A percentile compares a stretch with the other conserved stretches of the same genome.
These are phyloP conservation scores for Fusarium piperis DNA, from an alignment of 2,329 filamentous ascomycete species.

Conservation along the genomic window DNA sequence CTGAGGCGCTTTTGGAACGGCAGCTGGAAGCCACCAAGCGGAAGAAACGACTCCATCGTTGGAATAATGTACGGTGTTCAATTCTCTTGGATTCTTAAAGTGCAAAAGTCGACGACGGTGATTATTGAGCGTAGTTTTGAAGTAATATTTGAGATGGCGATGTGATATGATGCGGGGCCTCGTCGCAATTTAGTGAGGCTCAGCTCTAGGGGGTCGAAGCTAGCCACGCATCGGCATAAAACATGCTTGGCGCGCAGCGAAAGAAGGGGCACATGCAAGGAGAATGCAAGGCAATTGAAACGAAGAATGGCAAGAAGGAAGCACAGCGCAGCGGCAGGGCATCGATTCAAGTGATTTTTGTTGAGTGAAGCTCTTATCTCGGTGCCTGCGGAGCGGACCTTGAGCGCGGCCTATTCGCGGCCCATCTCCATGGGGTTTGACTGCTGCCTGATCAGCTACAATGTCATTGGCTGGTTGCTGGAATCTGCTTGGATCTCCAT, in stretches of 20 bases:
- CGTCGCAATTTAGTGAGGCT: conserved; percentile 25
- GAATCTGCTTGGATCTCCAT: neutral
- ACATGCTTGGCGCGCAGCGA: neutral
- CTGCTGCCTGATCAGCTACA: conserved; percentile 39
- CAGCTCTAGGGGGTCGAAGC: conserved; percentile 3
- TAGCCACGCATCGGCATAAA: conserved; percentile 10
- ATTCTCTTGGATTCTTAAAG: neutral
- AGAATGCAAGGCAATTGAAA: neutral
- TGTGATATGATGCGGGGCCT: conserved; percentile 27
- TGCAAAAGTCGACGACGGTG: neutral
- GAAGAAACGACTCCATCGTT: conserved; percentile 62
- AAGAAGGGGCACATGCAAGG: conserved; percentile 8
- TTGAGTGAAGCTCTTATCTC: conserved; percentile 38
- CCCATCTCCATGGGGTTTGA: conserved; percentile 33
- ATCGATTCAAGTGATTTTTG: conserved; percentile 35
- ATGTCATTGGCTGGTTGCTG: conserved; percentile 23
- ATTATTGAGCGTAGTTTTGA: conserved; percentile 9
- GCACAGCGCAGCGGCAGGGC: conserved; percentile 1
- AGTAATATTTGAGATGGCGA: conserved; percentile 25
- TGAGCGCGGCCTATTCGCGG: conserved; percentile 40
- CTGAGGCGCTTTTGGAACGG: conserved; percentile 72
- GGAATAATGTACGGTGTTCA: neutral
- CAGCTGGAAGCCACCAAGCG: conserved; percentile 62
- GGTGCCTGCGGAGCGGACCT: conserved; percentile 46
- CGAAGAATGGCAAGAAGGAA: neutral